Base-by-base conservation (phyloP, 2,329 filamentous ascomycete species). In the Beauveria sp. region DNA sequence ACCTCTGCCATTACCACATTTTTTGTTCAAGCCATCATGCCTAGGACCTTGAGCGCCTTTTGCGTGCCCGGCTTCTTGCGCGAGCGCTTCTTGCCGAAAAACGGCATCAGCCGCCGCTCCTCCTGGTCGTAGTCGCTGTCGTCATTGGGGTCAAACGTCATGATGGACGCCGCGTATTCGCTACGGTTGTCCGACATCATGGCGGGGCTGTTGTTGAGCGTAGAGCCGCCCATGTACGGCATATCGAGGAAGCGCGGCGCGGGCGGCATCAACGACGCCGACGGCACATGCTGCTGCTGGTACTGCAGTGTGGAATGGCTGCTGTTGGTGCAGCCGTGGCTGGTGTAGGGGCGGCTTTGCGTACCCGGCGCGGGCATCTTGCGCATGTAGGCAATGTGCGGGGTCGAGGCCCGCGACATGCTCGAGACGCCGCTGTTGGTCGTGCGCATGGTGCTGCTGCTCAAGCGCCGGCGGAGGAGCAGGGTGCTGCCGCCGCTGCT, bases 31-130 rank as follows among this genome's bases (percentile, higher is more conserved):
- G 44, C 53, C 12, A 76, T 75, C 50, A 83, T 69, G 0, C 80
- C 80, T 1, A 84, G 72, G 67, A 81, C 82, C 68, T 80, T 82
- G 57, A 83, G 73, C 7, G 81, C 81, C 68, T 84, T 84, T 8
- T 76, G 74, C 55, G 74, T 80, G 61, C 76, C 79, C 2, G 73
- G 75, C 67, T 76, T 77, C 18, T 69, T 71, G 30, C 67, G 64
- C 12, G 66, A 66, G 2, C 66, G 63, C 62, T 72, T 76, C 60
- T 71, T 70, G 67, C 77, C 67, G 43, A 77, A 78, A 26, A 82
- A 72, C 4, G 81, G 81, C 78, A 84, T 81, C 37, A 84, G 75
- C 46, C 79, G 73, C 37, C 79, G 75, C 68, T 81, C 79, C 61
- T 83, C 80, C 24, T 74, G 65, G 61, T 80, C 77, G 62, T 78